These are phyloP conservation scores for Medicago arabica DNA, from an alignment of 306 rosid species.

Conservation along the genomic window DNA sequence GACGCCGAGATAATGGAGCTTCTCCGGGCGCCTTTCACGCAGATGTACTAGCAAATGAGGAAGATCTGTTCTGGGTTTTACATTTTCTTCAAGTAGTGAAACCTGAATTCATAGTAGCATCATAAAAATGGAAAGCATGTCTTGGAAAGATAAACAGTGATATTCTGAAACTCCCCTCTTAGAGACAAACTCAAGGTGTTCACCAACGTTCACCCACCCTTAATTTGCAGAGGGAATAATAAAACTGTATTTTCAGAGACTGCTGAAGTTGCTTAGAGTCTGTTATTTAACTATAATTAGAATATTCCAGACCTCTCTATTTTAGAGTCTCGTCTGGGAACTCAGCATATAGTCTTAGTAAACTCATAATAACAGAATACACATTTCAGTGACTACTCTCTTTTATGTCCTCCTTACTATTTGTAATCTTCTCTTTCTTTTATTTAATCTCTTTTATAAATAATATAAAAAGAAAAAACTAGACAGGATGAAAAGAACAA, in stretches of 20 bases:
- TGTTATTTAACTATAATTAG: background rate
- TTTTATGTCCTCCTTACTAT: background rate
- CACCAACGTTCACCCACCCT: background rate
- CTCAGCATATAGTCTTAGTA: background rate
- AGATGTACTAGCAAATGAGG: slow-evolving; percentile 91
- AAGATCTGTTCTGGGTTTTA: slow-evolving; percentile 84
- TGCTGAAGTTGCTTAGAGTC: background rate
- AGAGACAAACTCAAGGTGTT: background rate
- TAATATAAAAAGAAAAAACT: background rate
- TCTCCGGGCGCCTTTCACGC: slow-evolving; percentile 86
- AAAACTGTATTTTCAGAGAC: slow-evolving; percentile 6
- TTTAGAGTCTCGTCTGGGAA: background rate
- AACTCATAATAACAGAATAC: slow-evolving; percentile 1
- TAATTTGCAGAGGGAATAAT: background rate
- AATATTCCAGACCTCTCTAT: background rate
- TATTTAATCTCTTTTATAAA: background rate
- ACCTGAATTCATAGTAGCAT: slow-evolving; percentile 58
- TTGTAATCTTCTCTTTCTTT: background rate
- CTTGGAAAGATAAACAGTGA: slow-evolving; percentile 5
- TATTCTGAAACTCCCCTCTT: too few species aligned
- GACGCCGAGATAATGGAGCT: slow-evolving; percentile 94
- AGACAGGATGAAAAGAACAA: background rate
- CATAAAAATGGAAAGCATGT: slow-evolving; percentile 34
- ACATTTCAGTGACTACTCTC: background rate
- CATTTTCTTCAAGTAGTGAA: slow-evolving; percentile 84